Conservation (phyloP, 352 stramenopile genomes). For the Phytophthora aleatoria region DNA sequence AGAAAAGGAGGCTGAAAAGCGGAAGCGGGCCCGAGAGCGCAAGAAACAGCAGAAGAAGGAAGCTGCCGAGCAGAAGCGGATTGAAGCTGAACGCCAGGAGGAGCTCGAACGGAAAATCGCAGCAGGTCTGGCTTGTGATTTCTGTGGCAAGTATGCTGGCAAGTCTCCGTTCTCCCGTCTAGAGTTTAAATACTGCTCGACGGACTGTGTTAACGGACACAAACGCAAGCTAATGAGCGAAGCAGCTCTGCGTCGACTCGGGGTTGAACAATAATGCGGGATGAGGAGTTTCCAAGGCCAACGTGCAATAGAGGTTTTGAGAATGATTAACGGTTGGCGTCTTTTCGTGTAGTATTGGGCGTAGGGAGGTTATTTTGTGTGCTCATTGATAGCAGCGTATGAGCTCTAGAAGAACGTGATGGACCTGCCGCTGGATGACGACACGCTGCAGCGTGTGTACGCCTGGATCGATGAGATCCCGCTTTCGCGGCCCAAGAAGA, state of each 20-base stretch:
- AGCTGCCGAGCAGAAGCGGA: constrained; percentile 64
- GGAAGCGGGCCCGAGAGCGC: constrained; percentile 82
- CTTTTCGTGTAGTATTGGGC: constrained; percentile 31
- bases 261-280: constrained; percentile 30
- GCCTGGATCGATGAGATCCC: constrained; percentile 96
- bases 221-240: constrained; percentile 93
- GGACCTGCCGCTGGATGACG: constrained; percentile 81
- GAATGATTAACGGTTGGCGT: constrained; percentile 32
- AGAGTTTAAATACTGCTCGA: constrained; percentile 94
- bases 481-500: constrained; percentile 94
- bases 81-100: constrained; percentile 63
- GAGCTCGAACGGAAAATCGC: constrained; percentile 78
- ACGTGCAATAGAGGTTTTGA: constrained; percentile 25
- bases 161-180: constrained; percentile 91
- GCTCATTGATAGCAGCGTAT: constrained; percentile 1
- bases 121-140: constrained; percentile 76
- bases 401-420: constrained; percentile 31
- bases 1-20: constrained; percentile 89
- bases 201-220: constrained; percentile 93
- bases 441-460: constrained; percentile 93
- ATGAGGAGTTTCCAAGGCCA: not conserved
- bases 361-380: constrained; percentile 6
- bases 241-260: constrained; percentile 85
- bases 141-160: constrained; percentile 81
- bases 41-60: constrained; percentile 92